Evolutionary conservation across 208 protist genomes (phyloP), one percentile per base, ranked within the genome.

Genomic region (Tritrichomonas foetus): DNA sequence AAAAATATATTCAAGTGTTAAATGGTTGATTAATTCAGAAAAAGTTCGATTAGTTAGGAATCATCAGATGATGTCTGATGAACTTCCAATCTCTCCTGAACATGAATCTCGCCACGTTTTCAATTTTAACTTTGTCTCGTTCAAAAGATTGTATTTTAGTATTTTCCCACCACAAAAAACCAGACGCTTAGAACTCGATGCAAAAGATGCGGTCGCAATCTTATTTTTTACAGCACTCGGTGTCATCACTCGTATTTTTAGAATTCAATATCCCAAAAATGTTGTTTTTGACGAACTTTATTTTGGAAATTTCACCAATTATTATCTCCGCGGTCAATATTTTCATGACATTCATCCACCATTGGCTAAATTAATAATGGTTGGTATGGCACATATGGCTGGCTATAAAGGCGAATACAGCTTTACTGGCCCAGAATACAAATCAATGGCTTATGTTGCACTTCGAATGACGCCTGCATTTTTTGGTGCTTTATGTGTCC

Each of bases 291-390:
- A 94, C 33, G 94, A 94, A 74, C 27, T 93, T 44, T 49, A 94
- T 36, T 94, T 93, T 93, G 78, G 74, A 3, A 94, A 93, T 66
- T 93, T 93, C 49, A 72, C 92, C 5, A 92, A 61, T 92, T 94
- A 30, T 36, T 94, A 94, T 64, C 36, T 94, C 30, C 22, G 8
- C 30, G 94, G 75, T 0, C 1, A 50, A 50, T 94, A 53, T 72
- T 94, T 93, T 53, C 36, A 49, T 50, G 94, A 94, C 84, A 94
- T 93, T 36, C 94, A 94, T 72, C 94, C 94, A 16, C 94, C 94
- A 36, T 72, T 94, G 3, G 64, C 75, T 22, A 94, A 94, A 93
- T 13, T 94, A 3, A 57, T 94, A 0, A 94, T 93, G 39, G 41
- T 36, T 44, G 13, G 36, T 5, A 72, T 94, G 16, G 72, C 50